Conservation (phyloP, 2,329 filamentous ascomycete species). For the Hirsutella thompsonii region DNA sequence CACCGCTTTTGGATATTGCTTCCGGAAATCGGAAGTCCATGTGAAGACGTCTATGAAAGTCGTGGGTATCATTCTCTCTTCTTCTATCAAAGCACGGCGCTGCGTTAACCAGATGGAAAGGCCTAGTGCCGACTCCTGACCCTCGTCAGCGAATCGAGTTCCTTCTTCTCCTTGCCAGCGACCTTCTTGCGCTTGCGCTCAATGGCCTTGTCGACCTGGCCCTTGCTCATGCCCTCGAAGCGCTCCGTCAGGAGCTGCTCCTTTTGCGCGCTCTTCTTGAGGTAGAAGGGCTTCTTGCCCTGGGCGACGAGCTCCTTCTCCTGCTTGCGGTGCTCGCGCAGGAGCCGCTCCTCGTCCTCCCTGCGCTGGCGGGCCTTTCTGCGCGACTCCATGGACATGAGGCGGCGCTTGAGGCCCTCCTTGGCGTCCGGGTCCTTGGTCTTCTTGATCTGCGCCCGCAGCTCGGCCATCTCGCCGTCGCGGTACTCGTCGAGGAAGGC, state of each 20-base stretch:
- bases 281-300: slow-evolving; percentile 85
- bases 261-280: slow-evolving; percentile 89
- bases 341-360: slow-evolving; percentile 55
- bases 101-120: not conserved
- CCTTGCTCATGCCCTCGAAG: slow-evolving; percentile 73
- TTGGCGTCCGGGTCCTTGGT: slow-evolving; percentile 52
- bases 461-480: slow-evolving; percentile 64
- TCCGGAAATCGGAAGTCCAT: not conserved
- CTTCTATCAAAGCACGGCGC: not conserved
- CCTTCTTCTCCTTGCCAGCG: slow-evolving; percentile 71
- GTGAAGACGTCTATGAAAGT: not conserved
- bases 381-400: slow-evolving; percentile 68
- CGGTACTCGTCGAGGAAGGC: slow-evolving; percentile 81
- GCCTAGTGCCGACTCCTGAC: slow-evolving; percentile 5
- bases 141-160: slow-evolving; percentile 34
- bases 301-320: slow-evolving; percentile 78
- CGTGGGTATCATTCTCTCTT: not conserved
- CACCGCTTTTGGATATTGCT: not conserved
- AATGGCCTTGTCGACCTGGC: slow-evolving; percentile 72
- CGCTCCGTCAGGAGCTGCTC: slow-evolving; percentile 68
- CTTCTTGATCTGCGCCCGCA: slow-evolving; percentile 54
- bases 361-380: slow-evolving; percentile 58
- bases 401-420: slow-evolving; percentile 56
- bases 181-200: slow-evolving; percentile 86
- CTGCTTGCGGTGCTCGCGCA: slow-evolving; percentile 62